Base-by-base conservation (phyloP, 352 stramenopile genomes). In the Lagenidium giganteum region DNA sequence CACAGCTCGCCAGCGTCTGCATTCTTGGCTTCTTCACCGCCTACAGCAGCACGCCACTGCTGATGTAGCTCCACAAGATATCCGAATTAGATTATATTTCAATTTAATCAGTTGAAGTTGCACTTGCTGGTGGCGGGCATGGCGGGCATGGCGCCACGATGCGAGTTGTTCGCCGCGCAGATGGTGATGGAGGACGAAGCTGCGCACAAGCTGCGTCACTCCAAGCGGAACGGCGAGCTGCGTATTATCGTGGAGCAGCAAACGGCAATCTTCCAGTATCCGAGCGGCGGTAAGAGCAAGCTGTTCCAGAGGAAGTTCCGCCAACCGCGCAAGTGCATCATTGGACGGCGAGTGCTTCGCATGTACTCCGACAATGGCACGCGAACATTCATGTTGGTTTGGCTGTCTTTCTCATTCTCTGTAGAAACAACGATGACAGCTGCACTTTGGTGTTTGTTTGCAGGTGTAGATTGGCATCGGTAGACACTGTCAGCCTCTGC, bases 1-100 rank as follows among this genome's bases (percentile, higher is more conserved):
- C 69, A 32, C 69, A 78, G 44, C 51, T 82, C 28, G 62, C 61
- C 26, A 82, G 69, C 55, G 61, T 73, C 51, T 74, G 70, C 58
- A 58, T 82, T 50, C 63, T 82, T 33, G 69, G 69, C 23, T 52
- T 82, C 44, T 82, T 63, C 34, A 38, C 55, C 31, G 52, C 41
- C 20, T 67, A 79, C 57, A 55, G 62, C 34, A 71, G 34, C 36
- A 52, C 55, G 5, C 63, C 63, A 39, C 63, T 82, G n/a, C n/a
- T n/a, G n/a, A n/a, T n/a, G n/a, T n/a, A n/a, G n/a, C n/a, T n/a
- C n/a, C n/a, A n/a, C n/a, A n/a, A n/a, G n/a, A n/a, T n/a, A n/a
- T n/a, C n/a, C n/a, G n/a, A n/a, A n/a, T n/a, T n/a, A n/a, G n/a
- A n/a, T n/a, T n/a, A n/a, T n/a, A n/a, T n/a, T n/a, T n/a, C n/a